Conservation (phyloP, 2,329 filamentous ascomycete genomes). For the Penicillium sp. region DNA sequence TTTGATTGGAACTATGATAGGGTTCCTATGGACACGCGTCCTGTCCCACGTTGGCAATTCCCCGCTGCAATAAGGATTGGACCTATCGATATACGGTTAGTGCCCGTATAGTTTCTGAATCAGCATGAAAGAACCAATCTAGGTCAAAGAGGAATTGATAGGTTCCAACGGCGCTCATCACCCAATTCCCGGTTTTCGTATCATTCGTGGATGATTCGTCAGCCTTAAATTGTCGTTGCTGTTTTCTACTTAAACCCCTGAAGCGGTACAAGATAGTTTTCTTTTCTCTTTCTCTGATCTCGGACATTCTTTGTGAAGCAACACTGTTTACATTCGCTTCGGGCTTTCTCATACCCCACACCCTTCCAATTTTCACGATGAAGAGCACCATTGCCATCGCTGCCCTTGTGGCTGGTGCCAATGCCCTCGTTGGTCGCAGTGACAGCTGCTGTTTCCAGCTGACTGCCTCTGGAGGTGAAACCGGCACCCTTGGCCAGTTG, state of each 20-base stretch:
- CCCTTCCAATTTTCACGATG: conserved; percentile 28
- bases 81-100: background rate
- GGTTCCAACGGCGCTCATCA: background rate
- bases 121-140: background rate
- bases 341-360: background rate
- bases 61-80: background rate
- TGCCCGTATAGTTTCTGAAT: background rate
- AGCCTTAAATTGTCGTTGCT: background rate
- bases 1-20: background rate
- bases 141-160: background rate
- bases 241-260: background rate
- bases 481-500: conserved; percentile 61
- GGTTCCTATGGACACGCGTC: background rate
- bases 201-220: conserved; percentile 1
- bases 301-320: background rate
- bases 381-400: conserved; percentile 39
- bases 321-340: background rate
- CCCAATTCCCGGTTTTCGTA: background rate
- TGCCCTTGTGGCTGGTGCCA: conserved; percentile 42
- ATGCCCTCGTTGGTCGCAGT: conserved; percentile 42
- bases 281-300: background rate
- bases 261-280: background rate
- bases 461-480: conserved; percentile 49
- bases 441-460: conserved; percentile 55
- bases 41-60: background rate